Percentiles rank a stretch among this genome's conserved stretches.
phyloP scores from a whole-genome alignment of 164 flowering plant species.

The Chloranthus sessilifolius region DNA sequence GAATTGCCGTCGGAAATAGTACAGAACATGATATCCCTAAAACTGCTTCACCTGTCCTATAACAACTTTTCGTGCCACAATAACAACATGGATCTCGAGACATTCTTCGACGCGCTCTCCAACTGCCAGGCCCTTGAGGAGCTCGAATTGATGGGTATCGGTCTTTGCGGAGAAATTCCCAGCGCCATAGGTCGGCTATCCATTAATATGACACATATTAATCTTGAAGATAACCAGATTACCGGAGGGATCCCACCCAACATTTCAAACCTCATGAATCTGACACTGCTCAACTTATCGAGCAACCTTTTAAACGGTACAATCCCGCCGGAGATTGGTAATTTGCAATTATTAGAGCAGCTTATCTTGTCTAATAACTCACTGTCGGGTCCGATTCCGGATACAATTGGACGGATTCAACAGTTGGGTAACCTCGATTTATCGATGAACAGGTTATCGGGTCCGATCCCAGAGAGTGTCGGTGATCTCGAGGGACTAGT shows the following conservation, averaged over 20 bases:
- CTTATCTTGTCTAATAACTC: conserved; percentile 42
- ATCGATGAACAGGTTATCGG: conserved; percentile 39
- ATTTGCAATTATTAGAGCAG: conserved; percentile 23
- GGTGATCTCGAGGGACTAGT: conserved; percentile 30
- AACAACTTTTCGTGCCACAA: conserved; percentile 44
- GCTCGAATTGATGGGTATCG: conserved; percentile 42
- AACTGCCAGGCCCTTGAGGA: conserved; percentile 33
- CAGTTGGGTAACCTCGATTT: conserved; percentile 45
- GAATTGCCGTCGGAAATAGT: conserved; percentile 39
- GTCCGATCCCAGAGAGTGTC: conserved; percentile 37
- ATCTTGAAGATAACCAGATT: conserved; percentile 39
- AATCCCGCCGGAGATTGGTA: conserved; percentile 47
- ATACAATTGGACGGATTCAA: conserved; percentile 23
- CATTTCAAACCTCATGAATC: conserved; percentile 26
- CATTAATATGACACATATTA: conserved; percentile 7
- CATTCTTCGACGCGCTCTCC: conserved; percentile 38
- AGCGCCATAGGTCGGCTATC: conserved; percentile 23
- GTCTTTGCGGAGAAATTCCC: conserved; percentile 45
- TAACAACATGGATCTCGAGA: conserved; percentile 37
- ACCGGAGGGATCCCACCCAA: conserved; percentile 38
- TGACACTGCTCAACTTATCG: conserved; percentile 39
- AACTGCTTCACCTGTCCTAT: conserved; percentile 32
- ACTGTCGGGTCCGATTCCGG: conserved; percentile 33
- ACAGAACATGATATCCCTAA: conserved; percentile 10
- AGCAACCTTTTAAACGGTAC: conserved; percentile 36